These are phyloP conservation scores for Nakazawaea pomicola DNA, from an alignment of 805 yeast genomes.

Conservation along the genomic window DNA sequence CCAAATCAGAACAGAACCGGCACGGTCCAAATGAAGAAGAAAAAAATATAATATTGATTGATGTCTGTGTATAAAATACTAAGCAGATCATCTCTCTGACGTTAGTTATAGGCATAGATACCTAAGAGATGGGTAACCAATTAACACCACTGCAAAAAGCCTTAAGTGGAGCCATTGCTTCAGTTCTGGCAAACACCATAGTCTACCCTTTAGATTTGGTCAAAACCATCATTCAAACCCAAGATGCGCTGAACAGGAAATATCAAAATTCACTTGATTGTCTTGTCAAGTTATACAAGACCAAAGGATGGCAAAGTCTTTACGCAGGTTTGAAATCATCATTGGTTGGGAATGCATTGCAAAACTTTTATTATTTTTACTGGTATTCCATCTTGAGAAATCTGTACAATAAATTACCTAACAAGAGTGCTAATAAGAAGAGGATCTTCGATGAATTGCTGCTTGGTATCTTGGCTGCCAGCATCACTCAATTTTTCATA, in stretches of 20 bases:
- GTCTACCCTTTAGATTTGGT: constrained; percentile 80
- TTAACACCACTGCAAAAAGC: constrained; percentile 74
- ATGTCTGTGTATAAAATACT: too few species aligned
- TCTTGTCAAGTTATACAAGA: constrained; percentile 47
- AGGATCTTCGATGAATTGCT: constrained; percentile 47
- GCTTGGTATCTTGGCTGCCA: constrained; percentile 79
- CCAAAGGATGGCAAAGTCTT: constrained; percentile 62
- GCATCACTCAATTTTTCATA: constrained; percentile 73
- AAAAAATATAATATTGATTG: too few species aligned
- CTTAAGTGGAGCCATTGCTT: constrained; percentile 76
- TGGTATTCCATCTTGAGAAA: constrained; percentile 77
- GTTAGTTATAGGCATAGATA: too few species aligned
- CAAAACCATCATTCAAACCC: constrained; percentile 75
- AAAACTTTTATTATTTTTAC: constrained; percentile 79
- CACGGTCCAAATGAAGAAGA: too few species aligned
- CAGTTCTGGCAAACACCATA: constrained; percentile 69
- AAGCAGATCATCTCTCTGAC: too few species aligned
- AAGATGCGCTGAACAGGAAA: constrained; percentile 43
- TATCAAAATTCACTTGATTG: constrained; percentile 64
- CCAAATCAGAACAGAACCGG: too few species aligned
- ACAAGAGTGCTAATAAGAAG: constrained; percentile 5
- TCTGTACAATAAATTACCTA: constrained; percentile 34
- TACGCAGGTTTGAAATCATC: constrained; percentile 70
- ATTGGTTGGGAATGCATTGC: constrained; percentile 65
- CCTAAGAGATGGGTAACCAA: too few species aligned